Base-by-base conservation (phyloP, 768 basidiomycete species). In the Sporobolomyces roseus region DNA sequence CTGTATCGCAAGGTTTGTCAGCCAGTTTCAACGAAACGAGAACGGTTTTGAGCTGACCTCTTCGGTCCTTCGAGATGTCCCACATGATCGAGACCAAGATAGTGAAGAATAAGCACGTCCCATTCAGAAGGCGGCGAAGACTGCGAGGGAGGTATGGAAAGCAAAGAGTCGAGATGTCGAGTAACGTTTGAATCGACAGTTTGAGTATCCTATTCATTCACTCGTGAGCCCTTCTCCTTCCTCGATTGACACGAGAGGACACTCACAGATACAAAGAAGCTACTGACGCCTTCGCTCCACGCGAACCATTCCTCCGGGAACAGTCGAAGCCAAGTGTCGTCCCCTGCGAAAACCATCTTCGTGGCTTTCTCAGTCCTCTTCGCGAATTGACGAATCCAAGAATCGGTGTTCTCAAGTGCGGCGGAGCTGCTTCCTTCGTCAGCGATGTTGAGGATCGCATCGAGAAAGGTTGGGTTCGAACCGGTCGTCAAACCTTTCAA, bases 51-150 rank as follows among this genome's bases (percentile, higher is more conserved):
- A 5, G 13, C 48, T 12, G 3, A 66, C 69, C 64, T 66, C 4
- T 54, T 25, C 0, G 71, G 63, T 0, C 93, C 93, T 4, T 94
- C 85, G 61, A 94, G 84, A 75, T 98, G 93, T 1, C 94, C 94
- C 51, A 88, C 91, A 76, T 96, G 94, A 77, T 97, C 94, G 3
- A 96, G 91, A n/a, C 94, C 94, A 35, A 98, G 84, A 76, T 93
- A 90, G 74, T 97, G 94, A 12, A 90, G 92, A n/a, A 97, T 84
- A 19, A 93, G 81, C 63, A 93, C 84, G 78, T 91, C 90, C 50
- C 64, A 66, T 4, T 52, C 61, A 43, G 29, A 10, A 1, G 69
- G 36, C 16, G 27, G 72, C 58, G 64, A 48, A 23, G 23, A 7
- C 14, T 21, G 5, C 5, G 38, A 6, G 0, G 63, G 23, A 7